A percentile compares a stretch with the other conserved stretches of the same genome.
These are phyloP conservation scores for Tubosaeta brunneosetosa DNA, from an alignment of 768 basidiomycete species.

Conservation along the genomic window DNA sequence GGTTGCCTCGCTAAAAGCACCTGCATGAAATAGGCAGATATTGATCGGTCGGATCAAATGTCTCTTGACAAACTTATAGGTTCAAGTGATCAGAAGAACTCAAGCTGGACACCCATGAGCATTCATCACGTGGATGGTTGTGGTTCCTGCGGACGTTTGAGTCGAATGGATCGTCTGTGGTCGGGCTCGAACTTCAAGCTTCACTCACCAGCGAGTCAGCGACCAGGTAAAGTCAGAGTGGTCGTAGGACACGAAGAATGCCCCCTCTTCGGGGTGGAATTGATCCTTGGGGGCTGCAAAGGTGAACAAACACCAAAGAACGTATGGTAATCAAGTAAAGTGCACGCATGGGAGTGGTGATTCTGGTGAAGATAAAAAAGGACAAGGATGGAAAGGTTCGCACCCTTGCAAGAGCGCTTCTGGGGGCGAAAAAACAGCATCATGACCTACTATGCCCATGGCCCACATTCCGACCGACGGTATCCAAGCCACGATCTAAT, in stretches of 20 bases:
- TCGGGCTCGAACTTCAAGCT: no score
- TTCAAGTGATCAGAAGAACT: slow-evolving; percentile 12
- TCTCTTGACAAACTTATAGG: slow-evolving; percentile 11
- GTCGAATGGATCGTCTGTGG: slow-evolving; percentile 42
- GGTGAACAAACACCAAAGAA: slow-evolving; percentile 12
- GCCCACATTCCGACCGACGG: no score
- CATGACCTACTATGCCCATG: no score
- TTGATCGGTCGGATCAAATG: slow-evolving; percentile 39
- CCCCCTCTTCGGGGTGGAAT: slow-evolving; percentile 10
- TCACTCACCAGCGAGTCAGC: no score
- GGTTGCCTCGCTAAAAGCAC: no score
- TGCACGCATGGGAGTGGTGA: slow-evolving; percentile 7
- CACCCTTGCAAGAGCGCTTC: no score
- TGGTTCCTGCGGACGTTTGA: slow-evolving; percentile 55
- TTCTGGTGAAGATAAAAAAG: neutral
- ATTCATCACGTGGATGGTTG: slow-evolving; percentile 40
- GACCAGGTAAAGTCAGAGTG: slow-evolving; percentile 41
- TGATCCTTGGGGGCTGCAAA: slow-evolving; percentile 11
- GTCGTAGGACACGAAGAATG: slow-evolving; percentile 49
- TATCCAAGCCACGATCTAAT: neutral
- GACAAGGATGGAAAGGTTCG: neutral
- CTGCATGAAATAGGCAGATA: slow-evolving; percentile 56
- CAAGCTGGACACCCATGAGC: slow-evolving; percentile 50
- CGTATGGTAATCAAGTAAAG: neutral
- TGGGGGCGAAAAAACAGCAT: no score